phyloP scores from a whole-genome alignment of 2,329 filamentous ascomycete species.

The Rhinocladiella similis region DNA sequence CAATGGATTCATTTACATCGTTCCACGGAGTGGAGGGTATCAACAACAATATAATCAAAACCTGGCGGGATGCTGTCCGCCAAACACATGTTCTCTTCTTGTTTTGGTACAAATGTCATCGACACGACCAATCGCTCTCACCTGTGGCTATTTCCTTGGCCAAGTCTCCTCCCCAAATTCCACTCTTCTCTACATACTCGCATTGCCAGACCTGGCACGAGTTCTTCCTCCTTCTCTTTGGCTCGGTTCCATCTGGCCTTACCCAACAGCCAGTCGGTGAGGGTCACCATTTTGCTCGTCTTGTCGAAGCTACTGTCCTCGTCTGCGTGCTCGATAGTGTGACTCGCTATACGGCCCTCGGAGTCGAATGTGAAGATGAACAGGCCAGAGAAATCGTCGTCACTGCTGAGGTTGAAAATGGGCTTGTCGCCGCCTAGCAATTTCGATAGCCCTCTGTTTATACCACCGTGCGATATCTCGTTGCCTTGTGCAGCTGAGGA shows the following conservation, averaged over 20 bases:
- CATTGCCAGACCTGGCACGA: slow-evolving; percentile 29
- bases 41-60: neutral
- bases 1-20: neutral
- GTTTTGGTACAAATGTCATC: too few relatives aligned
- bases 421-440: slow-evolving; percentile 54
- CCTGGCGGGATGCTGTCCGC: too few relatives aligned
- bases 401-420: slow-evolving; percentile 54
- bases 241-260: slow-evolving; percentile 58
- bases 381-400: slow-evolving; percentile 74
- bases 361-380: slow-evolving; percentile 96
- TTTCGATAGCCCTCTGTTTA: slow-evolving; percentile 42
- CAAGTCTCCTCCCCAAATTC: slow-evolving; percentile 13
- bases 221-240: slow-evolving; percentile 37
- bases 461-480: slow-evolving; percentile 26
- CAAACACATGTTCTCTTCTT: too few relatives aligned
- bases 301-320: slow-evolving; percentile 80
- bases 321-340: slow-evolving; percentile 93
- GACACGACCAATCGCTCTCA: neutral
- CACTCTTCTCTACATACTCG: slow-evolving; percentile 28
- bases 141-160: neutral
- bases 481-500: slow-evolving; percentile 19
- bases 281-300: slow-evolving; percentile 79
- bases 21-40: slow-evolving; percentile 8
- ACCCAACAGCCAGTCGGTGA: slow-evolving; percentile 93
- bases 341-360: slow-evolving; percentile 77